These are phyloP conservation scores for Buxus sempervirens DNA, from an alignment of 164 flowering plant genomes.

Conservation along the genomic window DNA sequence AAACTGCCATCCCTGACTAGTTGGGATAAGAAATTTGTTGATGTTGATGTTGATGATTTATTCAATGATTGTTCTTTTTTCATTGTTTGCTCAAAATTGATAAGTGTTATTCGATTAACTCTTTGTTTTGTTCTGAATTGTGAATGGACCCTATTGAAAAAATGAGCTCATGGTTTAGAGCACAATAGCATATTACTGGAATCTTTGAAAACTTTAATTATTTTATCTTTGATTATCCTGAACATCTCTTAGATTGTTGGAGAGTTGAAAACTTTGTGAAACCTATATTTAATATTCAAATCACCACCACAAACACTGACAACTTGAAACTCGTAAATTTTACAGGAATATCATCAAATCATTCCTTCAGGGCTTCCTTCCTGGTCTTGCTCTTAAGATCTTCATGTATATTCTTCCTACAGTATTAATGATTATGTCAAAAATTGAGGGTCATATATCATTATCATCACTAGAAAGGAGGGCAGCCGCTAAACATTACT, in stretches of 20 bases:
- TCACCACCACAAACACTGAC: slow-evolving; percentile 3
- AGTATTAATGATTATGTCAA: slow-evolving; percentile 84
- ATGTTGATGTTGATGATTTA: too few species aligned
- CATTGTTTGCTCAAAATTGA: too few species aligned
- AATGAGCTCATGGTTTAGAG: slow-evolving; percentile 1
- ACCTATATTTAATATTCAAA: neutral
- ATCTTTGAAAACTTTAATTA: too few species aligned
- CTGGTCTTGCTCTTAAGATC: slow-evolving; percentile 87
- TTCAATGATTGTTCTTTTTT: too few species aligned
- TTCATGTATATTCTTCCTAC: slow-evolving; percentile 81
- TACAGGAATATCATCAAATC: slow-evolving; percentile 88
- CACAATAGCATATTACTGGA: too few species aligned
- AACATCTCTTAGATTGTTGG: too few species aligned
- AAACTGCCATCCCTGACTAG: too few species aligned
- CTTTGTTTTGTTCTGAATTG: too few species aligned
- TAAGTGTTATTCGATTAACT: too few species aligned
- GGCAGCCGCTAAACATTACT: slow-evolving; percentile 85
- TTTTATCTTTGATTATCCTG: too few species aligned
- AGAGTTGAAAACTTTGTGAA: neutral
- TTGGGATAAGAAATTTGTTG: too few species aligned
- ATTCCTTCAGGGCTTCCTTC: slow-evolving; percentile 96
- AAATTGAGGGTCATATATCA: slow-evolving; percentile 82
- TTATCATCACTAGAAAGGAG: slow-evolving; percentile 70
- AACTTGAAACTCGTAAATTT: slow-evolving; percentile 2
- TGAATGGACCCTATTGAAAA: neutral